Evolutionary conservation across 202 grass and related monocot genomes (phyloP).

Genomic region (Eragrostis tef): DNA sequence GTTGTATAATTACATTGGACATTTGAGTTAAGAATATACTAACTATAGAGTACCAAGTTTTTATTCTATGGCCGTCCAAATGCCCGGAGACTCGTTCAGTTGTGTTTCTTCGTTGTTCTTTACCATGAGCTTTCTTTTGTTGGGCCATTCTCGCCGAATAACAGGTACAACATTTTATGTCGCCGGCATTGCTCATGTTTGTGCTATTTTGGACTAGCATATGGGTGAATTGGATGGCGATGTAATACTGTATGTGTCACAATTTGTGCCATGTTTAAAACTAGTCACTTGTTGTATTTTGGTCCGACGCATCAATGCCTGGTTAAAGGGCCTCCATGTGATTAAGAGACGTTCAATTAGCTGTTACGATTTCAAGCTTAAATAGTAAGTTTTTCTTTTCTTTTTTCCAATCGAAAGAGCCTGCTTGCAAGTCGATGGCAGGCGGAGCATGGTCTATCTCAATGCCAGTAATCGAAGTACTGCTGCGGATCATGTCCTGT

Average conservation of each 20-base stretch:
- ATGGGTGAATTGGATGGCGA: neutral
- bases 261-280: neutral
- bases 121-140: neutral
- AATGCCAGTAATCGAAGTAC: too few species aligned
- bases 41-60: neutral
- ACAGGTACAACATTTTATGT: neutral
- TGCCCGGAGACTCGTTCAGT: neutral
- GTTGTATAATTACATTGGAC: conserved; percentile 5
- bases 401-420: too few species aligned
- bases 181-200: neutral
- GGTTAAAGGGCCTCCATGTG: neutral
- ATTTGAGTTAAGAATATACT: neutral
- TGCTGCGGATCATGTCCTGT: too few species aligned
- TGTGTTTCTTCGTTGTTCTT: neutral
- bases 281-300: neutral
- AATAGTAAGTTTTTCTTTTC: too few species aligned
- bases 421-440: too few species aligned
- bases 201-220: neutral
- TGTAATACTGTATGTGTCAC: neutral
- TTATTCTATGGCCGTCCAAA: neutral
- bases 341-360: neutral
- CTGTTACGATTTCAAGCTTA: too few species aligned
- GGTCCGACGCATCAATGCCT: too few species aligned
- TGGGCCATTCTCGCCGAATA: neutral
- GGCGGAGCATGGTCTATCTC: too few species aligned